Conservation (phyloP, 345 rosid species). For the Eucalyptus caleyi region DNA sequence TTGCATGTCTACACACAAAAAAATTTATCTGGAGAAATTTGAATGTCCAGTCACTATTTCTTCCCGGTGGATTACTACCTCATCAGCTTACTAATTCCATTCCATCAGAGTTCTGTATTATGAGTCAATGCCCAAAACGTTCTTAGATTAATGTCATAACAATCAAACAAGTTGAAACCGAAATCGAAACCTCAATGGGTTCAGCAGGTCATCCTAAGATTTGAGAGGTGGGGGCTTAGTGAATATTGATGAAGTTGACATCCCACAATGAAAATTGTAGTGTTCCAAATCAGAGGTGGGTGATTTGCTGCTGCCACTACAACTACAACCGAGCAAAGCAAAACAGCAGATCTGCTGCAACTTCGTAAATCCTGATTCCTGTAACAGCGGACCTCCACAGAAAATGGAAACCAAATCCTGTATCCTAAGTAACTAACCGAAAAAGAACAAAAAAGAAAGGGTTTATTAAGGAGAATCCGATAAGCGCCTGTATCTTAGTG, state of each 20-base stretch:
- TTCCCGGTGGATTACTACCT: too few species aligned
- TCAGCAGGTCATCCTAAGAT: not conserved
- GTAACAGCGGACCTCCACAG: rapidly evolving
- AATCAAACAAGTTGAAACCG: not conserved
- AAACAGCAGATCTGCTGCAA: not conserved
- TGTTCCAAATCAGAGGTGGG: not conserved
- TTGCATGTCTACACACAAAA: too few species aligned
- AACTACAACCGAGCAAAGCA: not conserved
- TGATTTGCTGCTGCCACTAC: not conserved
- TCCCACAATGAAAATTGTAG: not conserved
- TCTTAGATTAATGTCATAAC: not conserved
- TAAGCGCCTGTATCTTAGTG: not conserved
- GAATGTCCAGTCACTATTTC: too few species aligned
- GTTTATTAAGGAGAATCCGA: not conserved
- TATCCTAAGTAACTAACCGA: not conserved
- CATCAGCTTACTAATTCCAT: not conserved
- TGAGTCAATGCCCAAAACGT: not conserved
- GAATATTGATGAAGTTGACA: not conserved
- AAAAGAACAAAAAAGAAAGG: not conserved
- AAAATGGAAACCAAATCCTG: not conserved
- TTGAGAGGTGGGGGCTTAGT: not conserved
- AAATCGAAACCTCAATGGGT: not conserved
- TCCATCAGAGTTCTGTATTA: not conserved
- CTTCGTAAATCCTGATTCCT: not conserved
- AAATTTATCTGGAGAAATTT: too few species aligned